These are phyloP conservation scores for Eimeria praecox DNA, from an alignment of 169 alveolate genomes.

Conservation along the genomic window DNA sequence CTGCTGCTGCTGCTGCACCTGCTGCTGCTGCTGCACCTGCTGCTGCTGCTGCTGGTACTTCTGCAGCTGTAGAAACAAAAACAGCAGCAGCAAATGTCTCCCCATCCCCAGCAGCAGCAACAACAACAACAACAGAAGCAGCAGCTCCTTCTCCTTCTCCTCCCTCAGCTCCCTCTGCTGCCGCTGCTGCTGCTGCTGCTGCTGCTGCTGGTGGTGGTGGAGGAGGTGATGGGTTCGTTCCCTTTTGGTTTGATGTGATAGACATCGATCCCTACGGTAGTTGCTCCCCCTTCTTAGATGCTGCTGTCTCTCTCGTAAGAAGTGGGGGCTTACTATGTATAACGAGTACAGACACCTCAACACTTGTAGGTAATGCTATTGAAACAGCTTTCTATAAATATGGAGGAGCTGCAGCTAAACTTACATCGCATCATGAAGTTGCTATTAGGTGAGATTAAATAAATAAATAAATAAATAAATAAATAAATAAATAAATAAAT, in stretches of 20 bases:
- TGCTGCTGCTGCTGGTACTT: background rate
- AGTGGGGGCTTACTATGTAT: constrained; percentile 91
- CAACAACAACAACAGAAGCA: background rate
- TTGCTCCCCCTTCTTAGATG: constrained; percentile 94
- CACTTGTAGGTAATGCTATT: constrained; percentile 94
- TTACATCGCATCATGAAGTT: constrained; percentile 94
- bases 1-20: background rate
- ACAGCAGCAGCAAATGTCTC: background rate
- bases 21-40: background rate
- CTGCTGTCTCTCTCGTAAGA: constrained; percentile 90
- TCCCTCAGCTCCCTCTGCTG: background rate
- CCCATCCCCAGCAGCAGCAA: background rate
- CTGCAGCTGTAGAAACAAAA: background rate
- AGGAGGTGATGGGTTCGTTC: background rate
- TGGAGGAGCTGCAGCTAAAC: constrained; percentile 93
- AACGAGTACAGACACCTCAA: constrained; percentile 96
- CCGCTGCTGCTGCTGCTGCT: constrained; percentile 8
- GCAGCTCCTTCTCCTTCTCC: background rate
- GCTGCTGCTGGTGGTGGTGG: constrained; percentile 7
- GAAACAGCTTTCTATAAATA: constrained; percentile 94
- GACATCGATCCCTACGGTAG: constrained; percentile 98
- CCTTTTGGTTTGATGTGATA: constrained; percentile 88
- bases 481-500: background rate
- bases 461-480: background rate
- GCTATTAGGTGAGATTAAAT: constrained; percentile 84